Base-by-base conservation (phyloP, 2,329 filamentous ascomycete genomes). In the Lachnum nothofagi region DNA sequence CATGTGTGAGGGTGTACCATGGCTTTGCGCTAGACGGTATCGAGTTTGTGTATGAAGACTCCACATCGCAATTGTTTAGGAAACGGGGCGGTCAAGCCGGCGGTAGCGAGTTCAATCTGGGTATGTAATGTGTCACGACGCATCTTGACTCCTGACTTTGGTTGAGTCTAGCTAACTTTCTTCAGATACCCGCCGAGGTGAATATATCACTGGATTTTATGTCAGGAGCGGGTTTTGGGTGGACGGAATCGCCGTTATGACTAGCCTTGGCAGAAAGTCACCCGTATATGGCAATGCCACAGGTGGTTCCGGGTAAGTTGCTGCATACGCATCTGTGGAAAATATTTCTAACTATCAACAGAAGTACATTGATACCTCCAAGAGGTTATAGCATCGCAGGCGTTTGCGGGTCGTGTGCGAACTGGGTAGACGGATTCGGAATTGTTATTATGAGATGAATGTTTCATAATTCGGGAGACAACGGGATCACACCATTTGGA, bases 1-100 rank as follows among this genome's bases (percentile, higher is more conserved):
- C 82, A 1, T 80, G 80, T 4, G 78, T 96, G 48, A 78, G 82
- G 51, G 75, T 95, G 12, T 94, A 90, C 63, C 84, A 89, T 60
- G 89, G 87, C 2, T 72, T 75, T 50, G 85, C 85, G 3, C 64
- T 97, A 10, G 86, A 95, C 65, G 93, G 93, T 0, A 68, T 98
- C 17, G 91, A 97, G 66, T 97, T 98, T 67, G 76, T 87, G 51
- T 97, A 95, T 63, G 91, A 97, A 62, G 90, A 97, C 66, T 78
- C 80, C 14, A 85, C 87, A 1, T 85, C 76, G 46, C 89, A 96
- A 64, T 67, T 96, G 3, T 94, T 98, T 72, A 93, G 93, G 34
- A 91, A 88, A 62, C 76, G 78, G 46, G 86, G 85, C 10, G 86
- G 85, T 6, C 84, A 84, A 54, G 70, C 77, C 20, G 82, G 81